Conservation (phyloP, 345 rosid species). For the Passiflora organensis region DNA sequence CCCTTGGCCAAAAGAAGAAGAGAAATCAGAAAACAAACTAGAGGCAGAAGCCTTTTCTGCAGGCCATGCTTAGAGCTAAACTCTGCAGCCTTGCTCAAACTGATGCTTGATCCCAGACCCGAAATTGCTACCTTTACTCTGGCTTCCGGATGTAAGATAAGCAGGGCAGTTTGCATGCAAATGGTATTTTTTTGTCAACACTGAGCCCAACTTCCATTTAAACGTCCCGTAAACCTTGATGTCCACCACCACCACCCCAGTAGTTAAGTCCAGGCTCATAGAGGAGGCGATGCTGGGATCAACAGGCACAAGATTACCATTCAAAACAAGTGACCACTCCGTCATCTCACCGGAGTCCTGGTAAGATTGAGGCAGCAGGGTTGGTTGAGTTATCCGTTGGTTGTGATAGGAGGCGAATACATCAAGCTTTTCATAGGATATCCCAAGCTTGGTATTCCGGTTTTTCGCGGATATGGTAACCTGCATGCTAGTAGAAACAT, state of each 20-base stretch:
- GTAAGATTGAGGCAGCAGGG: conserved; percentile 51
- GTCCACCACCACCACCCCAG: conserved; percentile 50
- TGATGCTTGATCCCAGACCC: conserved; percentile 47
- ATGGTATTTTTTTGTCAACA: conserved; percentile 60
- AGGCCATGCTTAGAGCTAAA: conserved; percentile 34
- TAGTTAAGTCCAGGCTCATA: conserved; percentile 44
- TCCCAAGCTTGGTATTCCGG: conserved; percentile 56
- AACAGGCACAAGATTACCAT: conserved; percentile 46
- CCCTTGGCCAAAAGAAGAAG: not conserved
- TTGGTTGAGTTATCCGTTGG: conserved; percentile 61
- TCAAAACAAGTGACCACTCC: conserved; percentile 67
- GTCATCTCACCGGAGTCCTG: conserved; percentile 52
- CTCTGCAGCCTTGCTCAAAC: conserved; percentile 44
- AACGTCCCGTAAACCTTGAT: conserved; percentile 51
- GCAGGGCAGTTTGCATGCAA: conserved; percentile 63
- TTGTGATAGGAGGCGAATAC: conserved; percentile 55
- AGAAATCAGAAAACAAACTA: not conserved
- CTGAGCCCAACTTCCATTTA: conserved; percentile 75
- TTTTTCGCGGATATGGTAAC: conserved; percentile 58
- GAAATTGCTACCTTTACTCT: conserved; percentile 9
- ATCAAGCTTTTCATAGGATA: conserved; percentile 51
- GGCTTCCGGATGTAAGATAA: conserved; percentile 21
- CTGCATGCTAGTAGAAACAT: conserved; percentile 46
- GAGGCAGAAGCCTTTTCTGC: too few species aligned
- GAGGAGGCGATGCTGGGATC: conserved; percentile 33